Evolutionary conservation across 371 early-diverging fungal species (phyloP), one percentile per base, ranked within the genome.

Genomic region (Apophysomyces elegans): DNA sequence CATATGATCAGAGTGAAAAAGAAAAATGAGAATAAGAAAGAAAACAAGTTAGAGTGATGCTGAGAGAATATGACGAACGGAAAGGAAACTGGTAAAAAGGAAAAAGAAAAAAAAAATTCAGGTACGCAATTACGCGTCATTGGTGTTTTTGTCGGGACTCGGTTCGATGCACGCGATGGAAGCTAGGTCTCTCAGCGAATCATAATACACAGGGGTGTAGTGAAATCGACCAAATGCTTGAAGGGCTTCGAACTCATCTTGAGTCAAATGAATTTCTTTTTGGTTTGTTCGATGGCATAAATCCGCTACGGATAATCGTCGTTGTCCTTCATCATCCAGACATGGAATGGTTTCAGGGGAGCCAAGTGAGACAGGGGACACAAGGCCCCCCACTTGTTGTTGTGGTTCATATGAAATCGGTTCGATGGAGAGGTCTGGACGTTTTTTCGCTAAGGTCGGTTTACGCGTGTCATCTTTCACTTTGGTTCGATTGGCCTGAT

Each of bases 311-410:
- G 64, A 57, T 57, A 64, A 64, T 43, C 64, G 64, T 44, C 64
- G 64, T 44, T 56, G 64, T 26, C 43, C 41, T 38, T 39, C 58
- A 16, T 57, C 64, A 32, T 32, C 44, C 32, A 43, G 35, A 11
- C 59, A 50, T 8, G 46, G 46, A 32, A 59, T 32, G 26, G 58
- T 59, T 39, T 67, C 63, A n/a, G 69, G 69, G 36, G 69, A 69
- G n/a, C 69, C 69, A 26, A 69, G 64, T 39, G 69, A 69, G 38
- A 69, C 64, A 37, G 69, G 69, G 14, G 69, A 69, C 65, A 69
- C 56, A 7, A 69, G 61, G 12, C 69, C 69, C 39, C 69, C 65
- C 54, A 57, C 64, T 13, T 64, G 43, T 21, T 64, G 64, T 9
- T 46, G 58, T 50, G 54, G 54, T 50, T 50, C 54, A 50, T 50